Percentiles rank a stretch among this genome's conserved stretches.
Conservation (phyloP, 345 rosid genomes). For the Citrus cavaleriei region DNA sequence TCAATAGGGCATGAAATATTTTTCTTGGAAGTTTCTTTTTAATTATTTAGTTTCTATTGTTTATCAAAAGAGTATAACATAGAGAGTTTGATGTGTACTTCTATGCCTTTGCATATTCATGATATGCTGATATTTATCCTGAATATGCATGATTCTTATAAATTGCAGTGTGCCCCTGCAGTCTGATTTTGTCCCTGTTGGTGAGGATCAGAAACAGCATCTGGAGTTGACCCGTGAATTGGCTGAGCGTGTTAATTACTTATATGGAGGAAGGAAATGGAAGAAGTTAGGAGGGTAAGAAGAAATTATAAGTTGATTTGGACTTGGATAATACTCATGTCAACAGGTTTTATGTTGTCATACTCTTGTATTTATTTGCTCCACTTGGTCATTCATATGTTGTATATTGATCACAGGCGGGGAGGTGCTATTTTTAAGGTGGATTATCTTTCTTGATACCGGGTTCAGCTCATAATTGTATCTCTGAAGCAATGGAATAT, state of each 20-base stretch:
- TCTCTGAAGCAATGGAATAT: conserved; percentile 8
- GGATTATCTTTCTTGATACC: conserved; percentile 19
- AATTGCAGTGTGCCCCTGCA: conserved; percentile 49
- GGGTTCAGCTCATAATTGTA: conserved; percentile 14
- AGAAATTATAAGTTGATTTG: conserved; percentile 7
- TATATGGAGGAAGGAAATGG: conserved; percentile 97
- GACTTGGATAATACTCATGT: background rate
- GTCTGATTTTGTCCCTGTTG: conserved; percentile 95
- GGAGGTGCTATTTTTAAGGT: conserved; percentile 89
- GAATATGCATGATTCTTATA: conserved; percentile 37
- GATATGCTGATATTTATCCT: conserved; percentile 17
- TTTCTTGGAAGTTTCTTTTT: background rate
- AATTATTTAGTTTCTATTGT: background rate
- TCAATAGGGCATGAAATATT: background rate
- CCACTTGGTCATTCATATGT: conserved; percentile 15
- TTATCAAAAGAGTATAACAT: background rate
- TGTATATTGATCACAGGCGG: conserved; percentile 43
- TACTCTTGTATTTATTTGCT: background rate
- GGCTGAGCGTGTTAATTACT: conserved; percentile 73
- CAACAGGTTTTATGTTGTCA: conserved; percentile 5
- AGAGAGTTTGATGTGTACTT: background rate
- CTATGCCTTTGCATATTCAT: conserved; percentile 10
- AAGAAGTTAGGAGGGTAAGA: conserved; percentile 90
- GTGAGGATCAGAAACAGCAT: conserved; percentile 97
- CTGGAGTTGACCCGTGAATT: conserved; percentile 83